These are phyloP conservation scores for Physocladia obscura DNA, from an alignment of 192 early-diverging fungal species.

Conservation along the genomic window DNA sequence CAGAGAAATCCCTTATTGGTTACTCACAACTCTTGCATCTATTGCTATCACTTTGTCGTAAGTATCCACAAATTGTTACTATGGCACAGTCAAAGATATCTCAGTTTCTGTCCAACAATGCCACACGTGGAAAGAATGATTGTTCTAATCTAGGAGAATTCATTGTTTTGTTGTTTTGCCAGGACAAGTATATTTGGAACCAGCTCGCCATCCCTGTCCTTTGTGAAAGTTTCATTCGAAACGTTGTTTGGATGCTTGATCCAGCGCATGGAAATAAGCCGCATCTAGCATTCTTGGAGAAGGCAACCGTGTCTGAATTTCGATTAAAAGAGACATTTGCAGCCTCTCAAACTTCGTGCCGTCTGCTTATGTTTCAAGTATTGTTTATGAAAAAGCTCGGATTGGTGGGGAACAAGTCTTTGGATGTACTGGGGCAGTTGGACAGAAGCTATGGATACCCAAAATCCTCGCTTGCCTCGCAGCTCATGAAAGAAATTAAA, in stretches of 20 bases:
- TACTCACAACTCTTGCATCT: constrained; percentile 30
- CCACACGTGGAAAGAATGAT: constrained; percentile 9
- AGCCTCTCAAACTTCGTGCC: constrained; percentile 3
- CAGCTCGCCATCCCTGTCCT: neutral
- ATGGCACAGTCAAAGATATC: neutral
- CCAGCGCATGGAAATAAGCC: constrained; percentile 17
- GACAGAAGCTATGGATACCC: constrained; percentile 6
- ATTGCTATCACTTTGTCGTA: constrained; percentile 12
- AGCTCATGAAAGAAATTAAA: neutral
- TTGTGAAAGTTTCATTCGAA: constrained; percentile 17
- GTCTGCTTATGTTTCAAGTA: constrained; percentile 26
- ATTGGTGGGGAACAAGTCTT: neutral
- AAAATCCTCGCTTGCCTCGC: neutral
- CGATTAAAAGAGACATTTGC: constrained; percentile 6
- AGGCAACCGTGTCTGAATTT: neutral
- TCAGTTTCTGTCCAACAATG: constrained; percentile 1
- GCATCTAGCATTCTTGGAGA: constrained; percentile 33
- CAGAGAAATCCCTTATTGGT: constrained; percentile 25
- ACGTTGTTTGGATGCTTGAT: constrained; percentile 31
- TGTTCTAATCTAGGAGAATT: constrained; percentile 30
- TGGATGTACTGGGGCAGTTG: neutral
- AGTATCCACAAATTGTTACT: constrained; percentile 8
- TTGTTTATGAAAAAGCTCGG: constrained; percentile 11
- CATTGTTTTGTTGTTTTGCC: neutral
- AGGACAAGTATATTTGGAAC: constrained; percentile 1